Conservation (phyloP, 495 filamentous ascomycete genomes). For the Jackrogersella minutella region DNA sequence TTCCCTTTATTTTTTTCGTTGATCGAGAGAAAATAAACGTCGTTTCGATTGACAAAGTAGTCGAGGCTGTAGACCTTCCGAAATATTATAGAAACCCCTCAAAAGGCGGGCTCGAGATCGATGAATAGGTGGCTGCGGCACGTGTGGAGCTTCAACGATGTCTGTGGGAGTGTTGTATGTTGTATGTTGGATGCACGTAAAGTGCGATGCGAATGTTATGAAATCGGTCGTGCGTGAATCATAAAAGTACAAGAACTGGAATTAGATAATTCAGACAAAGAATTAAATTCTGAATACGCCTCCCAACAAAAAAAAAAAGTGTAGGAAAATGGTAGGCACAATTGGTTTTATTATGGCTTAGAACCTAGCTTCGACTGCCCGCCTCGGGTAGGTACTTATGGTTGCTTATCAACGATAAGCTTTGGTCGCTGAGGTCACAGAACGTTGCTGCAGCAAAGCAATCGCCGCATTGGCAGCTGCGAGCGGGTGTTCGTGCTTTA, state of each 20-base stretch:
- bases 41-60: not conserved
- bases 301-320: too few relatives aligned
- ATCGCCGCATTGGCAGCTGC: constrained; percentile 5
- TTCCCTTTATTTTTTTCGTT: too few relatives aligned
- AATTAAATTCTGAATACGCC: not conserved
- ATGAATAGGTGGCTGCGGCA: constrained; percentile 17
- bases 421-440: not conserved
- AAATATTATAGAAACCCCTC: not conserved
- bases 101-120: not conserved
- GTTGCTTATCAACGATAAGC: constrained; percentile 3
- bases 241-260: not conserved
- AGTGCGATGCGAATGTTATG: too few relatives aligned
- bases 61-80: not conserved
- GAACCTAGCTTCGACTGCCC: too few relatives aligned
- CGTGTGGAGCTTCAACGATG: constrained; percentile 22
- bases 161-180: too few relatives aligned
- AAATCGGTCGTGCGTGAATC: too few relatives aligned
- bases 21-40: constrained; percentile 3
- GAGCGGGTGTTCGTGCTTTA: not conserved
- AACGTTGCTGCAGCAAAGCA: not conserved
- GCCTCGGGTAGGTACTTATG: too few relatives aligned
- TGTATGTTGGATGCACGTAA: too few relatives aligned
- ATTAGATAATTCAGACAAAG: constrained; percentile 22
- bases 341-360: not conserved
- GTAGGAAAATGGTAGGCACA: too few relatives aligned